Conservation (phyloP, 2,329 filamentous ascomycete genomes). For the Pestalotiopsis sp. region DNA sequence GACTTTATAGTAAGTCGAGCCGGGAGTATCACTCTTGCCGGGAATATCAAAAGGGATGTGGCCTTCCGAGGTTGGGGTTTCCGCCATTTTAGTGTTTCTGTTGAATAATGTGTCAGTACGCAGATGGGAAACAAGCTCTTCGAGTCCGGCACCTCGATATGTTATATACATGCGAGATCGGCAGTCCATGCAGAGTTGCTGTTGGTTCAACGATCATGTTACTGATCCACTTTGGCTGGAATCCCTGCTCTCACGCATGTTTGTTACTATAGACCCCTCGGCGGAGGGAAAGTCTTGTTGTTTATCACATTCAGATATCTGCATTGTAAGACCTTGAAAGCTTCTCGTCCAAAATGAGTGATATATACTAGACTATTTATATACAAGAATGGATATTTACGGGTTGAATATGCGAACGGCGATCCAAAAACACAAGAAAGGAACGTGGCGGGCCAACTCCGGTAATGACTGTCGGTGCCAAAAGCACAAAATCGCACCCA, state of each 20-base stretch:
- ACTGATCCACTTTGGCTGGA: not conserved
- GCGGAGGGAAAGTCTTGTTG: too few species aligned
- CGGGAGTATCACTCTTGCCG: not conserved
- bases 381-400: not conserved
- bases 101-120: not conserved
- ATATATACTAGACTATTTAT: not conserved
- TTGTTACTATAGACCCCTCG: not conserved
- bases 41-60: not conserved
- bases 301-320: not conserved
- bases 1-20: conserved; percentile 17
- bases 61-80: not conserved
- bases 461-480: not conserved
- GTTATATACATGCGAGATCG: not conserved
- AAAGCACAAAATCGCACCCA: not conserved
- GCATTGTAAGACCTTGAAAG: not conserved
- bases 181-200: not conserved
- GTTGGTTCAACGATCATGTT: not conserved
- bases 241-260: not conserved
- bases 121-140: too few species aligned
- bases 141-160: not conserved
- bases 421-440: too few species aligned
- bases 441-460: not conserved
- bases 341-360: not conserved
- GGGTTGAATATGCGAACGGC: not conserved
- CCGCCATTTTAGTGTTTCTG: not conserved